Base-by-base conservation (phyloP, 129 eudicot species). In the Flaveria ramosissima region DNA sequence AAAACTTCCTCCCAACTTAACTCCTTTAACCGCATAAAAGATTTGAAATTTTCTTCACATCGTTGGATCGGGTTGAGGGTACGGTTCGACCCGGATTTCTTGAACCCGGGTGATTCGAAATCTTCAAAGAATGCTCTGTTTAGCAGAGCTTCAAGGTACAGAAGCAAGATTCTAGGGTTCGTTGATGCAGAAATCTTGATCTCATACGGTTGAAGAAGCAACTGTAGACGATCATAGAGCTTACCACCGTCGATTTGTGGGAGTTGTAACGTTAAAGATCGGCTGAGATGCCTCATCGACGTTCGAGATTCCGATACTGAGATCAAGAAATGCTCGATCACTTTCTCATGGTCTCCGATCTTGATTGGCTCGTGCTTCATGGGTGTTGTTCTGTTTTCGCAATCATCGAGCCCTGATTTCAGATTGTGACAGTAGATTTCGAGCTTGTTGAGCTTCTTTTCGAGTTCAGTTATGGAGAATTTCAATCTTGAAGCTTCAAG, bases 1-100 rank as follows among this genome's bases (percentile, higher is more conserved):
- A 94, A 75, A 17, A 94, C 99, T 15, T 86, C 96, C 15, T 94
- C 99, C 99, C 99, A 94, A 23, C 86, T 87, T 55, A 94, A 70
- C 82, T 80, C 84, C 77, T 84, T 83, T 70, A 94, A 57, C 27
- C 79, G 76, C 24, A 61, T 73, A 26, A 85, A 94, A 15, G 83
- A 83, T 0, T 82, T 84, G 39, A 89, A 89, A 74, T 91, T 91
- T 42, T 86, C 79, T 48, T 89, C 93, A 52, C 93, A 91, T 0
- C 86, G 73, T 6, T 91, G 92, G 74, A 91, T 86, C 60, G 97
- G 69, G 46, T 63, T 91, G 39, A 94, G 75, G 30, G 85, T 83
- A 47, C 55, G 85, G 48, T 70, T 83, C 7, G 83, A 16, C 7
- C 85, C 82, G 70, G 85, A 78, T 72, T 82, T 86, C 9, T 76